Base-by-base conservation (phyloP, 345 rosid species). In the Eutrema yunnanense region DNA sequence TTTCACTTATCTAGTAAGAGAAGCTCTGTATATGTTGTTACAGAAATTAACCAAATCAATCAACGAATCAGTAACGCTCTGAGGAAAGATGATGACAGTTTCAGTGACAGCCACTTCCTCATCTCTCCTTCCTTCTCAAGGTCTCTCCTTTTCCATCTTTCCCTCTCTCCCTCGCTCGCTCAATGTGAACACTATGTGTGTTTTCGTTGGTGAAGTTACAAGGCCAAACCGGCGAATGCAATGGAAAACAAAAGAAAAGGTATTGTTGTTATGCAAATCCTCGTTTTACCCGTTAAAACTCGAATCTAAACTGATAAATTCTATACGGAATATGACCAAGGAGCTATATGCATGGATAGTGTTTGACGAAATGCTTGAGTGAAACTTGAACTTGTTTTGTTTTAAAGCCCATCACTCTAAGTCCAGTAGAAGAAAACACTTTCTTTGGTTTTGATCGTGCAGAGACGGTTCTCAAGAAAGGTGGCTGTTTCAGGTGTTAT, bases 321-420 rank as follows among this genome's bases (percentile, higher is more conserved):
- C 40, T 32, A 47, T 12, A 53, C 4, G 8, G 54, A 56, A 6
- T 5, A 58, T 44, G 57, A 42, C 42, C 2, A 33, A 33, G 19
- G 32, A 54, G 38, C 14, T 5, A 62, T 73, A 68, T 73, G 61
- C 62, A 47, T 26, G 27, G 57, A 63, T 13, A 49, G 0, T 85
- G 97, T 86, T 92, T 69, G 92, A 86, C 69, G 74, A 82, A 86
- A 86, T 87, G 90, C 82, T 66, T 71, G 29, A 71, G 11, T 51
- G 68, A 43, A 71, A 27, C 50, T 64, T 57, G 22, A 32, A 52
- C 33, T 52, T 53, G 37, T 14, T 8, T 71, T 38, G 22, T 7
- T 22, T 27, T 48, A 26, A 9, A 9, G 34, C 26, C 3, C 2
- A 29, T 44, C 41, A 27, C 13, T 33, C 27, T 44, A 22, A 22